These are phyloP conservation scores for Citrullus colocynthis DNA, from an alignment of 306 rosid genomes.

Conservation along the genomic window DNA sequence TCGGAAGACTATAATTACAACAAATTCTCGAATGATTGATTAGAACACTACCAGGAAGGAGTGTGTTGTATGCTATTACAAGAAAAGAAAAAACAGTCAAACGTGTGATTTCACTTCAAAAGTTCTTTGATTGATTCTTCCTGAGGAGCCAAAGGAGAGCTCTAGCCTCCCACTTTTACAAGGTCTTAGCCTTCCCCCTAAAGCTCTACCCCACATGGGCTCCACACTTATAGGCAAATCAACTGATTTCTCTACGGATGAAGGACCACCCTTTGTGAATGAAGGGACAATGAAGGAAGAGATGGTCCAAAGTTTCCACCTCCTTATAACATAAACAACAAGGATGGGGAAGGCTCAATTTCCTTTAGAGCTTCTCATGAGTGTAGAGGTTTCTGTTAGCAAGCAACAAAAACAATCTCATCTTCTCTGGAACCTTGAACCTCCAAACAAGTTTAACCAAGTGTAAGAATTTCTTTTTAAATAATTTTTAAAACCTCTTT, in stretches of 20 bases:
- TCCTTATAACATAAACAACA: neutral
- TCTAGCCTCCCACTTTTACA: neutral
- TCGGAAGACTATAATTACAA: neutral
- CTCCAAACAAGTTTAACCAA: neutral
- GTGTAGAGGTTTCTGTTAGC: neutral
- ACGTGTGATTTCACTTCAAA: neutral
- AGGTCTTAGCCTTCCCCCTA: neutral
- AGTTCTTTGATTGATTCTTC: neutral
- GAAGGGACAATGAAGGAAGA: neutral
- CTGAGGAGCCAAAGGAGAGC: neutral
- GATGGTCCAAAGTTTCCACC: neutral
- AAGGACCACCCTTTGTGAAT: neutral
- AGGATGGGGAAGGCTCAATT: neutral
- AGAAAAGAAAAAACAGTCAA: neutral
- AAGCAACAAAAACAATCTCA: neutral
- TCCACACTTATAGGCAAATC: neutral
- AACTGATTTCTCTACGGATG: neutral
- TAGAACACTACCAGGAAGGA: neutral
- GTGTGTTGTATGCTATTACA: neutral
- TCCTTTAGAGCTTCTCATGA: neutral
- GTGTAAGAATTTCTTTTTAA: neutral
- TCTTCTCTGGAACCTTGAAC: neutral
- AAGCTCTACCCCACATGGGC: neutral
- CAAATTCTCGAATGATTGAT: neutral
- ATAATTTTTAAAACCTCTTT: no score